Percentiles rank a stretch among this genome's conserved stretches.
These are phyloP conservation scores for Elymus sibiricus DNA, from an alignment of 176 grass and related monocot species.

Conservation along the genomic window DNA sequence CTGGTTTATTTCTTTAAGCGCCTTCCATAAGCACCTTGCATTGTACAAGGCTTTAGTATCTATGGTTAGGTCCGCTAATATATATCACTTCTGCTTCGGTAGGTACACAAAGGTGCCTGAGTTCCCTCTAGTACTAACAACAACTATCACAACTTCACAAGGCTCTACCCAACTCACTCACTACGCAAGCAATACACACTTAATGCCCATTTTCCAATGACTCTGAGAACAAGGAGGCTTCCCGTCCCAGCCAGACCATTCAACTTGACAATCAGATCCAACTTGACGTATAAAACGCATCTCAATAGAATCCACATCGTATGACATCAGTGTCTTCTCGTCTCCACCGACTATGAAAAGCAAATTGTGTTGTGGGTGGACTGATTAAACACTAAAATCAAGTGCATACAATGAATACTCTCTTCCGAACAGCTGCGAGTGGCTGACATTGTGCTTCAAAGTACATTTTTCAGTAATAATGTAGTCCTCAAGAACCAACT, in stretches of 20 bases:
- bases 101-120: too few species aligned
- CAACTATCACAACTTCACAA: too few species aligned
- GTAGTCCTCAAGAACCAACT: neutral
- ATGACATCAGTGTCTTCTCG: neutral
- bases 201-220: neutral
- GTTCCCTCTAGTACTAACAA: too few species aligned
- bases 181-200: neutral
- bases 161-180: too few species aligned
- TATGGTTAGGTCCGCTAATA: too few species aligned
- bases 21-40: too few species aligned
- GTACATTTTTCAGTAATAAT: neutral
- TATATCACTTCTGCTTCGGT: too few species aligned
- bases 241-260: neutral
- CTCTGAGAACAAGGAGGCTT: neutral
- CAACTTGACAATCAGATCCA: neutral
- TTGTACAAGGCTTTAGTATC: too few species aligned
- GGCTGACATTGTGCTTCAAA: neutral
- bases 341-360: neutral
- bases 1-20: too few species aligned
- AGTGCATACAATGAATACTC: neutral
- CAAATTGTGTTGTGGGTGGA: neutral
- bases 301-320: neutral
- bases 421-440: neutral
- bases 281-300: neutral
- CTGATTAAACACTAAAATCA: too few species aligned